These are phyloP conservation scores for Chimonanthus salicifolius DNA, from an alignment of 164 flowering plant genomes.

Conservation along the genomic window DNA sequence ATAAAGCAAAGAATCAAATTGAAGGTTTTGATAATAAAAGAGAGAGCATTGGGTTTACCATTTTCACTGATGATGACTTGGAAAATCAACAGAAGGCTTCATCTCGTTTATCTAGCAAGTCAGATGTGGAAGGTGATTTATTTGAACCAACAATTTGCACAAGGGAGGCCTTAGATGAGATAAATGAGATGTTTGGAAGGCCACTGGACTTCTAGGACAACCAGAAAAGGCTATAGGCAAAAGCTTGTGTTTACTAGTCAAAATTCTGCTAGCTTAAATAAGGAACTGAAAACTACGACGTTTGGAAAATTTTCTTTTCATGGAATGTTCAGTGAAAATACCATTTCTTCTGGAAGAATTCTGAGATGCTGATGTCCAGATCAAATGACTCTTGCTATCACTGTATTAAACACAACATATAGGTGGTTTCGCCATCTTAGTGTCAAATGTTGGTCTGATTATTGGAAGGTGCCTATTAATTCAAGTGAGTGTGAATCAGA, in stretches of 20 bases:
- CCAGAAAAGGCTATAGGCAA: not conserved
- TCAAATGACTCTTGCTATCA: not conserved
- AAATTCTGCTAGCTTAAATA: not conserved
- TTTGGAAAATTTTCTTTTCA: not conserved
- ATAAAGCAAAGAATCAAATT: slow-evolving; percentile 26
- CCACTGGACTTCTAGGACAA: slow-evolving; percentile 63
- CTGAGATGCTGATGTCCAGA: not conserved
- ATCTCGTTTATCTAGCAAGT: slow-evolving; percentile 23
- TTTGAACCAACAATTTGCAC: slow-evolving; percentile 77
- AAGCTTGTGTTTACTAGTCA: not conserved
- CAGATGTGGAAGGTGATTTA: slow-evolving; percentile 37
- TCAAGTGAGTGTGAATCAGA: not conserved
- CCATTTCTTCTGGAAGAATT: not conserved
- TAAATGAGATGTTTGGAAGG: slow-evolving; percentile 82
- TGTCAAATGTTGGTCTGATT: not conserved
- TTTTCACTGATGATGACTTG: slow-evolving; percentile 61
- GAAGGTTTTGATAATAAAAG: slow-evolving; percentile 17
- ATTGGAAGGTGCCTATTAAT: not conserved
- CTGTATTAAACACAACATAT: not conserved
- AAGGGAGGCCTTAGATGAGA: slow-evolving; percentile 87
- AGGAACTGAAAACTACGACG: not conserved
- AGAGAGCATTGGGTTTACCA: slow-evolving; percentile 44
- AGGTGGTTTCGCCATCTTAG: not conserved
- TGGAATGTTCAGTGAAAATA: not conserved
- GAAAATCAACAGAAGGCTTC: slow-evolving; percentile 15